A percentile compares a stretch with the other conserved stretches of the same genome.
Conservation (phyloP, 2,329 filamentous ascomycete species). For the Cladosporium sp. region DNA sequence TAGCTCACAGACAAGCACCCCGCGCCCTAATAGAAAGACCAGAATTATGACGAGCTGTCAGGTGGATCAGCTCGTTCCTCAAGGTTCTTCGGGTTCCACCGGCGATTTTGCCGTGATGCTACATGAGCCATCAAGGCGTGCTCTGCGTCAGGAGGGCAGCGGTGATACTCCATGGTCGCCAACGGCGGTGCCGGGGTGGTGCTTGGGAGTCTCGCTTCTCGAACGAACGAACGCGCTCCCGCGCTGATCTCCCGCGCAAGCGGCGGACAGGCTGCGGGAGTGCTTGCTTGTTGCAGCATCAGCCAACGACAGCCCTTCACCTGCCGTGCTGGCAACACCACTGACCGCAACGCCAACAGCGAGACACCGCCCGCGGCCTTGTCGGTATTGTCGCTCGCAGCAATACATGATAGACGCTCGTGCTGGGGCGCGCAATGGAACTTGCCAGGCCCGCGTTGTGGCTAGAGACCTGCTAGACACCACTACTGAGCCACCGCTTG, state of each 20-base stretch:
- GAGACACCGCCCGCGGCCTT: neutral
- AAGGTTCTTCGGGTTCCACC: too few relatives aligned
- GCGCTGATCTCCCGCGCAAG: neutral
- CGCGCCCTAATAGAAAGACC: neutral
- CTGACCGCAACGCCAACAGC: too few relatives aligned
- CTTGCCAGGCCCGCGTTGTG: neutral
- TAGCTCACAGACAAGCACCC: neutral
- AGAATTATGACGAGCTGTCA: neutral
- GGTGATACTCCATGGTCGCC: too few relatives aligned
- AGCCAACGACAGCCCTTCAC: neutral
- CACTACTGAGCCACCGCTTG: conserved; percentile 4
- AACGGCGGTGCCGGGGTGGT: too few relatives aligned
- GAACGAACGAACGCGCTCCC: neutral
- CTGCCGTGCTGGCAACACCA: too few relatives aligned
- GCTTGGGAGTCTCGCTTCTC: neutral
- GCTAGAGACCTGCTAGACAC: neutral
- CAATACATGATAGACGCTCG: too few relatives aligned
- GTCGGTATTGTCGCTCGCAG: too few relatives aligned
- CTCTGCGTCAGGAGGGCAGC: too few relatives aligned
- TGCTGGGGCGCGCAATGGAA: too few relatives aligned
- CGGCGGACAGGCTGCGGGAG: neutral
- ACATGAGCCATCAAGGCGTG: too few relatives aligned
- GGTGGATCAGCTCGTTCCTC: neutral
- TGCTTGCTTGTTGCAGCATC: neutral
- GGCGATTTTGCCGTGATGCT: too few relatives aligned